Percentiles rank a stretch among this genome's conserved stretches.
These are phyloP conservation scores for Starmerella floricola DNA, from an alignment of 805 yeast species.

Conservation along the genomic window DNA sequence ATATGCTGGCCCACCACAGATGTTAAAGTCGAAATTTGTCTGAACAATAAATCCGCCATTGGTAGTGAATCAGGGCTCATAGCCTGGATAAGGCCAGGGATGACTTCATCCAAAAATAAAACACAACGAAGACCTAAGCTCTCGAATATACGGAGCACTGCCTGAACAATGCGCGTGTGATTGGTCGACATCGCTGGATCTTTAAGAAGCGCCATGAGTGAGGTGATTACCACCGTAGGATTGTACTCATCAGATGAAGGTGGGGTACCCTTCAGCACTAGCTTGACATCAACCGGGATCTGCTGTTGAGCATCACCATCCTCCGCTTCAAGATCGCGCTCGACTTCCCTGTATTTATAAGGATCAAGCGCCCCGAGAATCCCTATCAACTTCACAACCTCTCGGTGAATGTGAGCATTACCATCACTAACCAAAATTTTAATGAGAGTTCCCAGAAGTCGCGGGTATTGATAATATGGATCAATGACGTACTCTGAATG, in stretches of 20 bases:
- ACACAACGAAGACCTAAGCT: constrained; percentile 82
- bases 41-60: constrained; percentile 76
- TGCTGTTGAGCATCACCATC: constrained; percentile 53
- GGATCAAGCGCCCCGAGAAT: constrained; percentile 96
- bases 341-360: constrained; percentile 85
- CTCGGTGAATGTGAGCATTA: constrained; percentile 54
- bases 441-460: constrained; percentile 66
- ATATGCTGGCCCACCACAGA: constrained; percentile 81
- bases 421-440: constrained; percentile 76
- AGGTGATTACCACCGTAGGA: constrained; percentile 86
- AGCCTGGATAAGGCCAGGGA: constrained; percentile 76
- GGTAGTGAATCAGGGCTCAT: constrained; percentile 63
- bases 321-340: constrained; percentile 43
- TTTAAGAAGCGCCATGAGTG: constrained; percentile 67
- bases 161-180: constrained; percentile 87
- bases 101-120: constrained; percentile 72
- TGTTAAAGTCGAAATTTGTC: constrained; percentile 70
- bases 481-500: constrained; percentile 92
- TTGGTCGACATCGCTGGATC: constrained; percentile 77
- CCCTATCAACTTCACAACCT: constrained; percentile 80
- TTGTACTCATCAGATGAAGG: constrained; percentile 85
- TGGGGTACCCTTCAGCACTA: constrained; percentile 85
- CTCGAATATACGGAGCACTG: constrained; percentile 81
- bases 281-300: constrained; percentile 79
- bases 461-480: constrained; percentile 86